Evolutionary conservation across 805 yeast genomes (phyloP).

Genomic region (Sugiyamaella mastotermitis): DNA sequence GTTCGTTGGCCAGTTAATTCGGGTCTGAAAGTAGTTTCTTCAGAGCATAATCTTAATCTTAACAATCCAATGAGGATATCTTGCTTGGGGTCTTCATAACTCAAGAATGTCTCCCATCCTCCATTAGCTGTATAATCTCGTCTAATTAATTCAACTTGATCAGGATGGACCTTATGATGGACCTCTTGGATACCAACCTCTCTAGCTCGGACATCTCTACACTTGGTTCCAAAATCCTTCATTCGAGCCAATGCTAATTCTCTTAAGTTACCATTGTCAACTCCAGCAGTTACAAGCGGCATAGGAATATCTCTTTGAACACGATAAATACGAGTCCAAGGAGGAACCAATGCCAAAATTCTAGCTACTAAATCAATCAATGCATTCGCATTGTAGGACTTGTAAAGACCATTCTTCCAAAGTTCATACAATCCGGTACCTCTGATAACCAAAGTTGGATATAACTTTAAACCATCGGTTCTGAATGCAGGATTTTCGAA

Average conservation of each 20-base stretch:
- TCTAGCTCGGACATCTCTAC: constrained; percentile 94
- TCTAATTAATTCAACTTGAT: constrained; percentile 91
- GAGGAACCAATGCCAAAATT: constrained; percentile 93
- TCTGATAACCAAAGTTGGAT: constrained; percentile 93
- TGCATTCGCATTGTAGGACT: constrained; percentile 91
- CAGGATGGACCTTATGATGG: constrained; percentile 93
- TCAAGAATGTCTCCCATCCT: constrained; percentile 96
- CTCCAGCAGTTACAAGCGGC: constrained; percentile 98
- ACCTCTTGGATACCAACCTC: constrained; percentile 99
- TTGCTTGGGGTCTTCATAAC: constrained; percentile 95
- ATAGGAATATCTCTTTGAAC: constrained; percentile 98
- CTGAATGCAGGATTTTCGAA: constrained; percentile 95
- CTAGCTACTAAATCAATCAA: constrained; percentile 92
- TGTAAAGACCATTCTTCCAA: constrained; percentile 94
- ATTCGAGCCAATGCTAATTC: constrained; percentile 94
- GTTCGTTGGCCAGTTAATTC: constrained; percentile 82
- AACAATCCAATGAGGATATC: constrained; percentile 90
- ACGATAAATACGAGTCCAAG: constrained; percentile 98
- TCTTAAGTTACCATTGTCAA: constrained; percentile 93
- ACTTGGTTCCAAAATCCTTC: constrained; percentile 95
- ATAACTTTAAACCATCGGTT: constrained; percentile 92
- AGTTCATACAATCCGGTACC: constrained; percentile 96
- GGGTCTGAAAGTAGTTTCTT: constrained; percentile 83
- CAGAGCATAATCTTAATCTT: constrained; percentile 81
- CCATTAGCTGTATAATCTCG: constrained; percentile 97